Base-by-base conservation (phyloP, 208 protist species). In the Crithidia acanthocephali region DNA sequence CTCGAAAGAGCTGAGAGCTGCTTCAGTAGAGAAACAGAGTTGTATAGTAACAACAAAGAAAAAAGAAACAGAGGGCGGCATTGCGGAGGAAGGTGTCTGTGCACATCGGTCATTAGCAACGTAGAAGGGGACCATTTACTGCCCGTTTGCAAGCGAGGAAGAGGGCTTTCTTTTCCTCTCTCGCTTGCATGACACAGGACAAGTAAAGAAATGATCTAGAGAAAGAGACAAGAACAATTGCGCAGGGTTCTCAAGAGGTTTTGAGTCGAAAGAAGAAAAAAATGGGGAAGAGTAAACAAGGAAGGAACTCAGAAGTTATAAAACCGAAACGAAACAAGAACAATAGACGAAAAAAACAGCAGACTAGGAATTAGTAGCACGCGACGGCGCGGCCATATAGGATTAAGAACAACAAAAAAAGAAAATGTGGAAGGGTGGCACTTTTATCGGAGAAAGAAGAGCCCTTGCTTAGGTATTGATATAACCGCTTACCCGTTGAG, bases 211-310 rank as follows among this genome's bases (percentile, higher is more conserved):
- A n/a, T n/a, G n/a, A n/a, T n/a, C n/a, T n/a, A n/a, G n/a, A n/a
- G n/a, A n/a, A n/a, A n/a, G n/a, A n/a, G n/a, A n/a, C n/a, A n/a
- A n/a, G n/a, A n/a, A 48, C 9, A 13, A 15, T 4, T 6, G 44
- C 16, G 4, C 44, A 48, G 16, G 16, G 4, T n/a, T 48, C 18
- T 48, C 44, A 48, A n/a, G 5, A 9, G 44, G 44, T 22, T 13
- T 9, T 48, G 16, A n/a, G n/a, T n/a, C n/a, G n/a, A n/a, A n/a
- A 13, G 44, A n/a, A 48, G 18, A n/a, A 48, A 48, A 60, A 23
- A 37, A 37, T 48, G 16, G 48, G 71, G 50, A 33, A 23, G 27
- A 67, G 63, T 58, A 58, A 76, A 59, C 64, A 59, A 72, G 11
- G 11, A 40, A 40, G 11, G 35, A 40, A 40, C 8, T 11, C 35